Evolutionary conservation across 148 eudicot genomes (phyloP).

Genomic region (Rhododendron molle): DNA sequence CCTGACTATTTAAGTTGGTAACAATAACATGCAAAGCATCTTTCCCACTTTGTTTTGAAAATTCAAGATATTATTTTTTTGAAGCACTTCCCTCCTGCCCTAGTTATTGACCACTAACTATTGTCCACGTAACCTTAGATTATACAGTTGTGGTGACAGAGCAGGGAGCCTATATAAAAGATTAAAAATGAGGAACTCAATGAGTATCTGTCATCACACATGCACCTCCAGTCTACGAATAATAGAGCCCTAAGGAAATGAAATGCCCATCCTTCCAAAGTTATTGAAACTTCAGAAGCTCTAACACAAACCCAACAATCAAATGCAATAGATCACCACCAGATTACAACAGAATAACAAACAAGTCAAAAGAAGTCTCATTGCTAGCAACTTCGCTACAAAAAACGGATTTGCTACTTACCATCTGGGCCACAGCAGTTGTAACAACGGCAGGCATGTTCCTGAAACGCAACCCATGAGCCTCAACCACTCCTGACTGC

Average conservation of each 20-base stretch:
- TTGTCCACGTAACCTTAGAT: not conserved
- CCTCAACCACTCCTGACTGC: slow-evolving; percentile 67
- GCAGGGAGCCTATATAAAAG: not conserved
- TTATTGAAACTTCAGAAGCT: not conserved
- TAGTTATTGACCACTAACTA: not conserved
- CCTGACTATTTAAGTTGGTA: not conserved
- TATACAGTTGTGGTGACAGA: not conserved
- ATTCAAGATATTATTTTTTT: not conserved
- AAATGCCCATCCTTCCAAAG: not conserved
- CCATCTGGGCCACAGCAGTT: slow-evolving; percentile 89
- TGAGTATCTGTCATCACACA: not conserved
- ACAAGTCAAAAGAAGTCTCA: not conserved
- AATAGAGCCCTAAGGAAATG: not conserved
- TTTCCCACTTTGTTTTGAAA: not conserved
- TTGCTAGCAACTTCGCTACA: not conserved
- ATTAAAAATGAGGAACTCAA: not conserved
- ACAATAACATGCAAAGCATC: not conserved
- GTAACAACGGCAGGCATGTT: slow-evolving; percentile 54
- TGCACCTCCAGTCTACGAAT: not conserved
- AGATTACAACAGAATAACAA: not conserved
- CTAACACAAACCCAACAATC: not conserved
- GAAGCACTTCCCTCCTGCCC: not conserved
- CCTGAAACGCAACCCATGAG: slow-evolving; percentile 45
- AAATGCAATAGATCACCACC: not conserved
- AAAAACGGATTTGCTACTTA: slow-evolving; percentile 16